Conservation (phyloP, 257 asterid species). For the Cordia subcordata region DNA sequence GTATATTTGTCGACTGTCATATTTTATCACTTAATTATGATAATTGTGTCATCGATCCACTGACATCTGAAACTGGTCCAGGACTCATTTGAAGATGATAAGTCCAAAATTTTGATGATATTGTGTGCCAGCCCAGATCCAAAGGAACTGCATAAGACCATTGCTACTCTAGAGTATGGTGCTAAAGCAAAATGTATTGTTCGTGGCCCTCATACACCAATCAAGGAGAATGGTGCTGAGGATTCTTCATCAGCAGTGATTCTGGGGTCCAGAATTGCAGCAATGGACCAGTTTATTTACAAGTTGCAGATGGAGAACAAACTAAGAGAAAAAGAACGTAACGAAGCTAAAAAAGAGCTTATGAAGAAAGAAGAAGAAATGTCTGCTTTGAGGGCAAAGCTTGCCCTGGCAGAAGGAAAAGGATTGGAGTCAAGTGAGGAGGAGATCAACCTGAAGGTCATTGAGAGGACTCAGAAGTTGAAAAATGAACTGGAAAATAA, state of each 20-base stretch:
- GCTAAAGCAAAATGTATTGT: constrained; percentile 95
- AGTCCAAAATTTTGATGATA: constrained; percentile 89
- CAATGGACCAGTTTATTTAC: constrained; percentile 75
- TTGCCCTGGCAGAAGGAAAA: constrained; percentile 37
- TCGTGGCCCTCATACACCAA: constrained; percentile 73
- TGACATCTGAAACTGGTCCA: constrained; percentile 22
- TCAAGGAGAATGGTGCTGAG: constrained; percentile 63
- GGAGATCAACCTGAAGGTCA: constrained; percentile 54
- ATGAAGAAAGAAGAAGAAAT: constrained; percentile 64
- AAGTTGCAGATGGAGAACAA: constrained; percentile 78
- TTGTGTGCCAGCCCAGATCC: constrained; percentile 95
- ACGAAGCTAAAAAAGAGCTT: constrained; percentile 60
- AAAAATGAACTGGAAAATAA: constrained; percentile 56
- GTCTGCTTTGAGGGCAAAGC: constrained; percentile 48
- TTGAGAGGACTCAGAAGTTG: constrained; percentile 39
- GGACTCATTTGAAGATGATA: constrained; percentile 96
- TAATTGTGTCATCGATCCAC: neutral
- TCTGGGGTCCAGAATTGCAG: constrained; percentile 73
- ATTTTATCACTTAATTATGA: neutral
- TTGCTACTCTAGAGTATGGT: constrained; percentile 89
- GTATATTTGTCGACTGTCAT: constrained; percentile 20
- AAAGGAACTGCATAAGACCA: constrained; percentile 84
- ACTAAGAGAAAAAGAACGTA: constrained; percentile 51
- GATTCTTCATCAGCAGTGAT: constrained; percentile 67
- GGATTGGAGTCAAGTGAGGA: constrained; percentile 37